Base-by-base conservation (phyloP, 2,329 filamentous ascomycete species). In the Alternaria ethzedia region DNA sequence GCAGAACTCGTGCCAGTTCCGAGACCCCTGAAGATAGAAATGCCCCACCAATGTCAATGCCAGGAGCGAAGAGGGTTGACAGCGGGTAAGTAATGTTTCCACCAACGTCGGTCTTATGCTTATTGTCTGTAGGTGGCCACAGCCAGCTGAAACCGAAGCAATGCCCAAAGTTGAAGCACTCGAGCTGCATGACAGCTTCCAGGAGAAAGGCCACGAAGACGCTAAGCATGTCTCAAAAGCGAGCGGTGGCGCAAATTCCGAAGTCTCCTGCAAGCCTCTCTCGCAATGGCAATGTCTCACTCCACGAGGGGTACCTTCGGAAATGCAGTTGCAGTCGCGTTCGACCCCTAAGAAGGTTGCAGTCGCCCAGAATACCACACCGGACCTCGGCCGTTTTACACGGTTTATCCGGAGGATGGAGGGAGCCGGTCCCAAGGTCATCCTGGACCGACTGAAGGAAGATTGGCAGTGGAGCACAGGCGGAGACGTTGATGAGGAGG, bases 401-500 rank as follows among this genome's bases (percentile, higher is more conserved):
- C 82, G 83, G 9, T 86, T 88, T 67, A 83, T 88, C 51, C 79
- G 82, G 32, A 82, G 84, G 54, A 88, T 89, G 86, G 83, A 85
- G 10, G 82, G 81, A 5, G 85, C 86, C 6, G 83, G 82, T 26
- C 79, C 84, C 0, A 83, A 84, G 52, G 79, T 85, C 28, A 82
- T 89, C 47, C 79, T 90, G 5, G 81, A 84, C 32, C 83, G 87
- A 5, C 80, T 91, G 41, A 87, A 84, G 30, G 84, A 87, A 66
- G 81, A 82, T 45, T 76, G 76, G 73, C 64, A 77, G 30, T 69
- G 74, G 12, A 51, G 65, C 6, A 56, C 62, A 10, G 85, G 84
- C 80, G 80, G 81, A 10, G 79, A 82, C 12, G 75, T 79, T 0
- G 83, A 86, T 58, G 81, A 84, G 4, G 82, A 80, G 41, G 76